Base-by-base conservation (phyloP, 2,329 filamentous ascomycete genomes). In the Pseudogymnoascus sp. region DNA sequence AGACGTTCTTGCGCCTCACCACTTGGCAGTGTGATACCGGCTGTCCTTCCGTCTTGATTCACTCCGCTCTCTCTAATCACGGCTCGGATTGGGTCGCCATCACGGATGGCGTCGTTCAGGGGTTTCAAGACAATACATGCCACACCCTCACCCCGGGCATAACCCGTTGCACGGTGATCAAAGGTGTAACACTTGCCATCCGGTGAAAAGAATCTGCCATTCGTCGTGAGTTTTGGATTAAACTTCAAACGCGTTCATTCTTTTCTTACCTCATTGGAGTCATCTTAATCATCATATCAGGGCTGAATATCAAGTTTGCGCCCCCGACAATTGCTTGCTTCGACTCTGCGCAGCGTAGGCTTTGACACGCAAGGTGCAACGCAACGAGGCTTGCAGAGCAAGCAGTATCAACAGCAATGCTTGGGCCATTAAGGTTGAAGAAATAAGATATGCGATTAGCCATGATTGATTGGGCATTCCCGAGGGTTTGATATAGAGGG, bases 331-430 rank as follows among this genome's bases (percentile, higher is more conserved):
- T 40, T 21, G 42, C 70, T 38, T 70, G 68, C 6, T 67, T 65
- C 6, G 70, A 71, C 21, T 74, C 72, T 8, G 70, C 68, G 14
- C 62, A 66, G 11, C 69, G 67, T 13, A 77, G 61, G n/a, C 67
- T 68, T 50, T 73, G 71, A 44, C 78, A 78, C 1, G 80, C 82
- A 40, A 81, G 72, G 68, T 85, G 80, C 3, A 85, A 73, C 0
- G 80, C 78, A 2, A 83, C 78, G 13, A 86, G 74, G 50, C 81
- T 81, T 4, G 79, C 61, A n/a, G 63, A 63, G 26, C 64, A 68
- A 2, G 56, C 67, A 8, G 66, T 67, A 38, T 67, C 66, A 21
- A 67, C 11, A 1, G 66, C 67, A 14, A 66, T 59, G 47, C 59
- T 62, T 8, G 61, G 61, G 16, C 61, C 61, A 19, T 37, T 24